Evolutionary conservation across 1,139 yeast species (phyloP), one percentile per base, ranked within the genome.

Genomic region (Geotrichum fermentans): DNA sequence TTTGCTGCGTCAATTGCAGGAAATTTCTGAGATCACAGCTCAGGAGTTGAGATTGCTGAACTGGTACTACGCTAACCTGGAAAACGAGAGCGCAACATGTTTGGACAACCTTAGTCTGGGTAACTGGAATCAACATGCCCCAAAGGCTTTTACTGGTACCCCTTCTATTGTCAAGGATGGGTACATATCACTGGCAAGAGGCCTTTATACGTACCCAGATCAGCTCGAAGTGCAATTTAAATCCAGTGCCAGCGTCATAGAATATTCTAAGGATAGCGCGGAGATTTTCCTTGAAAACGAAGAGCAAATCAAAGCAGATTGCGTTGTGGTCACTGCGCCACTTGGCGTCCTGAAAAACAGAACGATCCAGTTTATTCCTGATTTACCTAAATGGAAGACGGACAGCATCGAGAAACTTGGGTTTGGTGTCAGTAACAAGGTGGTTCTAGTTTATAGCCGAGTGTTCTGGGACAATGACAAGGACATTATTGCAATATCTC

Each of bases 61-160:
- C 47, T 71, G 75, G 75, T 68, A 72, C 45, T 62, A 63, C 45
- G 73, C 74, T 7, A 71, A 70, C 50, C 60, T 71, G 38, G 75
- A 71, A 56, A 68, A 66, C 55, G 58, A 62, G n/a, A 61, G 64
- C 39, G 74, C 73, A 16, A 63, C 71, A 13, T 56, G 61, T 22
- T 56, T 69, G 20, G 65, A 68, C 45, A 58, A 64, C 33, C 61
- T 71, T 10, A 65, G 73, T 47, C 58, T 71, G 34, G 59, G 66
- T 13, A 62, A 68, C 26, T 71, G 75, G 75, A 70, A 70, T 38
- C 73, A 71, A 44, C 73, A 71, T 40, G 70, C 69, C 24, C 41
- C 39, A 3, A 64, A 68, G 43, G 66, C 70, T 44, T 70, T 72
- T 49, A 62, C 70, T 1, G 75, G 75, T 1, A 60, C 62, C 11